Percentiles rank a stretch among this genome's conserved stretches.
Conservation (phyloP, 75 land plant genomes). For the Pinus albicaulis region DNA sequence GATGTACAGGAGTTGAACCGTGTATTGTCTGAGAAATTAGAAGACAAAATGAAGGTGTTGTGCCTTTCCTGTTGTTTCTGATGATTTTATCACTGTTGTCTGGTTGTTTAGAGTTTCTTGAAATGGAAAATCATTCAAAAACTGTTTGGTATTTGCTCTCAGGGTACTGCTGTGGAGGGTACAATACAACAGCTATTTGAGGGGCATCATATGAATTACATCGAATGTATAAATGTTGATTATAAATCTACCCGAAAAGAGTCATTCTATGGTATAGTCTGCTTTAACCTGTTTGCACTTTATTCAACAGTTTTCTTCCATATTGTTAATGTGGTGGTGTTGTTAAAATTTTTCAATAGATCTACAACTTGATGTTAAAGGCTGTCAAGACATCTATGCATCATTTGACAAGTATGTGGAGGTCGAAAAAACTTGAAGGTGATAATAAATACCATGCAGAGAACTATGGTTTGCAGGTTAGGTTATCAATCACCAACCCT, state of each 20-base stretch:
- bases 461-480: slow-evolving; percentile 65
- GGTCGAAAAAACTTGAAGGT: slow-evolving; percentile 70
- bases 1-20: slow-evolving; percentile 76
- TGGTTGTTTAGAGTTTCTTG: neutral
- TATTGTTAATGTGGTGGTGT: neutral
- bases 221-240: slow-evolving; percentile 76
- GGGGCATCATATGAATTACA: slow-evolving; percentile 76
- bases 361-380: slow-evolving; percentile 77
- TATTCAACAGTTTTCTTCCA: neutral
- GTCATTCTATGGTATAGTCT: slow-evolving; percentile 67
- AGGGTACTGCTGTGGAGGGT: slow-evolving; percentile 78
- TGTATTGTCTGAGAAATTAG: slow-evolving; percentile 61
- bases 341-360: slow-evolving; percentile 27
- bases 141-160: neutral
- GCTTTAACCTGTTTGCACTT: neutral
- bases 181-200: slow-evolving; percentile 75
- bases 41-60: slow-evolving; percentile 72
- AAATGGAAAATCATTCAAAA: neutral
- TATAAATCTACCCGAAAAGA: slow-evolving; percentile 71
- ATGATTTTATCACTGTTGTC: neutral
- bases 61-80: neutral
- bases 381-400: slow-evolving; percentile 70
- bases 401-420: slow-evolving; percentile 84
- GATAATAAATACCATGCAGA: slow-evolving; percentile 80
- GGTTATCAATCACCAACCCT: neutral